A percentile compares a stretch with the other conserved stretches of the same genome.
phyloP scores from a whole-genome alignment of 257 asterid species.

The Solanum lycopersicoides region DNA sequence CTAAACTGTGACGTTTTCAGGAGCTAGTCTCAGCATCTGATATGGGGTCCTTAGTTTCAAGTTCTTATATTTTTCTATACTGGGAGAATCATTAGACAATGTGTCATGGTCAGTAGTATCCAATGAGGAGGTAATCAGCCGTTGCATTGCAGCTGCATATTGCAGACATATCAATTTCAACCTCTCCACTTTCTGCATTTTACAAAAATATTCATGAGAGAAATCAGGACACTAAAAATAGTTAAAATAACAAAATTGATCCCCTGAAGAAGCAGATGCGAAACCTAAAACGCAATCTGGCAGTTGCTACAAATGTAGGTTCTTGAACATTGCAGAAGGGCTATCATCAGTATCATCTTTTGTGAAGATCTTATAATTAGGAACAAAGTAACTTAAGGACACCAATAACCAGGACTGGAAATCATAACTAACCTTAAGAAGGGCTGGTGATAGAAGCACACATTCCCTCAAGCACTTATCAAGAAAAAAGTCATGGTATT shows the following conservation, averaged over 20 bases:
- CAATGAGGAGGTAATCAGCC: slow-evolving; percentile 57
- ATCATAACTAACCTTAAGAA: slow-evolving; percentile 60
- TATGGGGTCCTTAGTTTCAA: slow-evolving; percentile 58
- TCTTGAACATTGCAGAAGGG: not conserved
- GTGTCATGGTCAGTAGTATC: slow-evolving; percentile 28
- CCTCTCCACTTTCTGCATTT: slow-evolving; percentile 80
- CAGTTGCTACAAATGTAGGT: not conserved
- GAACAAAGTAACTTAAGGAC: not conserved
- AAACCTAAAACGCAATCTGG: not conserved
- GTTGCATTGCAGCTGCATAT: slow-evolving; percentile 83
- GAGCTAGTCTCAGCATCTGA: slow-evolving; percentile 40
- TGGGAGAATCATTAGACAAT: slow-evolving; percentile 16
- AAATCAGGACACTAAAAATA: not conserved
- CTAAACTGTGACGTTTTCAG: slow-evolving; percentile 56
- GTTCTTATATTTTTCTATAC: slow-evolving; percentile 35
- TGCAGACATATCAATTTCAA: slow-evolving; percentile 85
- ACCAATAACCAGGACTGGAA: not conserved
- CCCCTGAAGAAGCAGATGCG: not conserved
- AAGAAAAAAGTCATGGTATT: slow-evolving; percentile 85
- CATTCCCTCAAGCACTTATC: slow-evolving; percentile 93
- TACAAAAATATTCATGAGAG: slow-evolving; percentile 9
- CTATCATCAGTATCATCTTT: not conserved
- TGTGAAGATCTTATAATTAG: not conserved
- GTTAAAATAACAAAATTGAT: not conserved
- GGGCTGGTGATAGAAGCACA: slow-evolving; percentile 83